Evolutionary conservation across 164 flowering plant genomes (phyloP).

Genomic region (Vitis rotundifolia): DNA sequence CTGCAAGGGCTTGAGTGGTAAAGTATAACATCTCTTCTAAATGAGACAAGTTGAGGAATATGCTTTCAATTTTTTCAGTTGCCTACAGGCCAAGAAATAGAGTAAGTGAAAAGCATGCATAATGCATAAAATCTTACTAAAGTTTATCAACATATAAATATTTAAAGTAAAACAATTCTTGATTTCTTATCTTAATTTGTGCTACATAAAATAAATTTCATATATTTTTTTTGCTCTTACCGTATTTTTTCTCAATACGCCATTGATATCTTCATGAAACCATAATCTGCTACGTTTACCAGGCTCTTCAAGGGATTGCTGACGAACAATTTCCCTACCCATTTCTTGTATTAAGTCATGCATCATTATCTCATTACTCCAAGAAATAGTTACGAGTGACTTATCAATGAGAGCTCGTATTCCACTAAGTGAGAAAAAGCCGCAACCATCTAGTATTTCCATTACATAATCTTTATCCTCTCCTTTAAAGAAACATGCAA

Average conservation of each 20-base stretch:
- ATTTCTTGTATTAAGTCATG: conserved; percentile 16
- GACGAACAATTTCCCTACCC: conserved; percentile 18
- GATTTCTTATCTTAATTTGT: too few relatives aligned
- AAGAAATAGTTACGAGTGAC: background rate
- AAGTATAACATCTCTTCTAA: background rate
- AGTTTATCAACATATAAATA: too few relatives aligned
- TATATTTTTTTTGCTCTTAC: background rate
- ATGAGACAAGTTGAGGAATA: background rate
- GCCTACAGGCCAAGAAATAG: background rate
- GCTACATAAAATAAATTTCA: too few relatives aligned
- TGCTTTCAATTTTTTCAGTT: conserved; percentile 6
- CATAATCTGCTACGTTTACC: conserved; percentile 10
- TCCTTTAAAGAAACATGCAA: conserved; percentile 10
- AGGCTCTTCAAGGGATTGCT: conserved; percentile 7
- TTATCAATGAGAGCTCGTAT: conserved; percentile 7
- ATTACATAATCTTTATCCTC: background rate
- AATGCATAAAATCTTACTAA: too few relatives aligned
- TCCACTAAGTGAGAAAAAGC: background rate
- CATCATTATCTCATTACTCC: background rate
- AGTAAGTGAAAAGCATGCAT: too few relatives aligned
- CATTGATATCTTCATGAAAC: background rate
- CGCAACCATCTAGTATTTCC: conserved; percentile 2
- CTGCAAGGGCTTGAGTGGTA: background rate
- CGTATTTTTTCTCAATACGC: background rate
- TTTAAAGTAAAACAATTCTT: too few relatives aligned